Evolutionary conservation across 768 basidiomycete genomes (phyloP).

Genomic region (Lepiota subincarnata): DNA sequence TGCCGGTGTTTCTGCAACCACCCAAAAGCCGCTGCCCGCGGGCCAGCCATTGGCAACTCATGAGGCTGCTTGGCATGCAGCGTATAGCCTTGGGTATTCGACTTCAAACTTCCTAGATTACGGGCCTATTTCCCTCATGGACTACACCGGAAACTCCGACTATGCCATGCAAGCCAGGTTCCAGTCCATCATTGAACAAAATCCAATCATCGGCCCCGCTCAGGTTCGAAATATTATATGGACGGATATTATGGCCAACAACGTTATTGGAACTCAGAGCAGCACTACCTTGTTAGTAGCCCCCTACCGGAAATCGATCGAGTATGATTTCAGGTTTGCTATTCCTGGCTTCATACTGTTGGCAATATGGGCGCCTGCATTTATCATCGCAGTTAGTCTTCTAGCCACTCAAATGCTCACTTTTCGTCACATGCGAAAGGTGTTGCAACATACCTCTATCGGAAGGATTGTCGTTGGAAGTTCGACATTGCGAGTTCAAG

Average conservation of each 20-base stretch:
- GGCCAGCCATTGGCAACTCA: neutral
- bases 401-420: neutral
- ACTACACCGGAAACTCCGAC: conserved; percentile 1
- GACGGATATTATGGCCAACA: conserved; percentile 5
- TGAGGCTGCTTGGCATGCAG: neutral
- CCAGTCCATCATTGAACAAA: neutral
- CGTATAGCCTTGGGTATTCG: neutral
- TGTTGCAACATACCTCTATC: conserved; percentile 1
- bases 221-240: neutral
- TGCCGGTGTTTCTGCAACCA: neutral
- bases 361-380: neutral
- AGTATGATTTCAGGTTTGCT: conserved; percentile 6
- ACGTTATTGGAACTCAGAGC: neutral
- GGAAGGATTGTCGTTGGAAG: neutral
- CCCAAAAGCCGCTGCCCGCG: neutral
- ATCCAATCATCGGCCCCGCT: neutral
- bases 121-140: neutral
- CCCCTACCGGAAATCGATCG: neutral
- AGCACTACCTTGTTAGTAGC: neutral
- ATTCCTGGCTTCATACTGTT: conserved; percentile 3
- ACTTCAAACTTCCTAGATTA: too few relatives aligned
- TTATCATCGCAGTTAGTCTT: neutral
- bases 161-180: neutral
- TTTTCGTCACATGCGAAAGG: neutral
- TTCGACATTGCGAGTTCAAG: neutral